phyloP scores from a whole-genome alignment of 495 filamentous ascomycete genomes.

The Aspergillus taichungensis region DNA sequence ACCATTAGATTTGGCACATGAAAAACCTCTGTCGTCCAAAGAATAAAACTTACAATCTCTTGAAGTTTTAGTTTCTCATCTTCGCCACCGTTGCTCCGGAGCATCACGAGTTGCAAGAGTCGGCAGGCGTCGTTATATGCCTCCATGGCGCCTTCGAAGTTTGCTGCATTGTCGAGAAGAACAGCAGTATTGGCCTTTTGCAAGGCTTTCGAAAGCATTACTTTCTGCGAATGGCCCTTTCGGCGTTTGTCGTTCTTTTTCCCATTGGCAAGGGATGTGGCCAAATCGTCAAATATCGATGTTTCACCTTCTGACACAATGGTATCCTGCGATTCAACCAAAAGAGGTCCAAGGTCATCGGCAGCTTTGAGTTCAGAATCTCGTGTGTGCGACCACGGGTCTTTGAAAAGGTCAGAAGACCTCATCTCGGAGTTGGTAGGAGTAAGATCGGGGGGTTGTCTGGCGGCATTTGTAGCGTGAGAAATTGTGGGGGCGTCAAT shows the following conservation, averaged over 20 bases:
- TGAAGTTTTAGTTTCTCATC: slow-evolving; percentile 75
- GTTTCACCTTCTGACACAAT: background rate
- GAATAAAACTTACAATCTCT: slow-evolving; percentile 63
- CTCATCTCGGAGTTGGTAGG: background rate
- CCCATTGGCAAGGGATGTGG: slow-evolving; percentile 13
- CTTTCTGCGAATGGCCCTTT: slow-evolving; percentile 62
- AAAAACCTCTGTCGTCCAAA: background rate
- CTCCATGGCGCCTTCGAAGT: slow-evolving; percentile 84
- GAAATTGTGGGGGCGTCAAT: background rate
- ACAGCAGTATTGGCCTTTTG: slow-evolving; percentile 95
- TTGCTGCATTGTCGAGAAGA: slow-evolving; percentile 86
- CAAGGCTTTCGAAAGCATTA: slow-evolving; percentile 85
- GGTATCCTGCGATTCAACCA: slow-evolving; percentile 1
- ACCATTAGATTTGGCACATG: slow-evolving; percentile 8
- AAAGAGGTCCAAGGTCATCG: slow-evolving; percentile 3
- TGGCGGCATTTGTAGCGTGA: background rate
- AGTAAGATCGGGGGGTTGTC: background rate
- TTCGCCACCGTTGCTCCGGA: slow-evolving; percentile 69
- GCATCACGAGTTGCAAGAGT: slow-evolving; percentile 78
- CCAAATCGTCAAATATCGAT: background rate
- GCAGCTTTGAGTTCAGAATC: slow-evolving; percentile 1
- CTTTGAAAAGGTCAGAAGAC: slow-evolving; percentile 6
- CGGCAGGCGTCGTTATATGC: slow-evolving; percentile 86
- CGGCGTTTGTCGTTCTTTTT: slow-evolving; percentile 26
- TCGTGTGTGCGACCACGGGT: slow-evolving; percentile 6